phyloP scores from a whole-genome alignment of 2,329 filamentous ascomycete species.

The Stagonosporopsis vannaccii region DNA sequence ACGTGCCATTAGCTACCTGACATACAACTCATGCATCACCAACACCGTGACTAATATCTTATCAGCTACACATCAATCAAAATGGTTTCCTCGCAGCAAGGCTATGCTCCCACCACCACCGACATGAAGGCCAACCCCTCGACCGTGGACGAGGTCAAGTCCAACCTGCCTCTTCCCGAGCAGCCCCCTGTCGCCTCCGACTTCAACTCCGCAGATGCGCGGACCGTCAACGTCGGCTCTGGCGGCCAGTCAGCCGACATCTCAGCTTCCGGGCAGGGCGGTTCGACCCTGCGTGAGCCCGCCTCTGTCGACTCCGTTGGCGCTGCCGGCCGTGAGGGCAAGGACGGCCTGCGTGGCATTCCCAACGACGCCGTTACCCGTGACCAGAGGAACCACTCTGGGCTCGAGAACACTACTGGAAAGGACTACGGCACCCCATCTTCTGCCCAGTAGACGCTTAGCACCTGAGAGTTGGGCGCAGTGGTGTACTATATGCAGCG shows the following conservation, averaged over 20 bases:
- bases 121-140: conserved; percentile 48
- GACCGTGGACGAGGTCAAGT: conserved; percentile 71
- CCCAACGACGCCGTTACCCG: conserved; percentile 67
- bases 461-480: background rate
- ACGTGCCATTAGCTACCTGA: background rate
- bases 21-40: background rate
- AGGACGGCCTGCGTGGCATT: conserved; percentile 62
- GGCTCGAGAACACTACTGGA: conserved; percentile 50
- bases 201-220: conserved; percentile 75
- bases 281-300: conserved; percentile 52
- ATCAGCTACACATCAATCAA: conserved; percentile 9
- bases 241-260: conserved; percentile 60
- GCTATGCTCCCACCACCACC: conserved; percentile 26
- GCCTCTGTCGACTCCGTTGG: conserved; percentile 59
- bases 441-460: conserved; percentile 4
- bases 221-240: conserved; percentile 74
- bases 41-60: background rate
- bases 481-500: conserved; percentile 11
- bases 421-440: conserved; percentile 13
- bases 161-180: conserved; percentile 81
- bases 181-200: conserved; percentile 78
- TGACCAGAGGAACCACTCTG: conserved; percentile 53
- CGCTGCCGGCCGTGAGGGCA: conserved; percentile 67
- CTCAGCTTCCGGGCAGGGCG: conserved; percentile 45
- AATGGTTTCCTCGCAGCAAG: conserved; percentile 39